Conservation (phyloP, 2,329 filamentous ascomycete species). For the Aureobasidium sp. region DNA sequence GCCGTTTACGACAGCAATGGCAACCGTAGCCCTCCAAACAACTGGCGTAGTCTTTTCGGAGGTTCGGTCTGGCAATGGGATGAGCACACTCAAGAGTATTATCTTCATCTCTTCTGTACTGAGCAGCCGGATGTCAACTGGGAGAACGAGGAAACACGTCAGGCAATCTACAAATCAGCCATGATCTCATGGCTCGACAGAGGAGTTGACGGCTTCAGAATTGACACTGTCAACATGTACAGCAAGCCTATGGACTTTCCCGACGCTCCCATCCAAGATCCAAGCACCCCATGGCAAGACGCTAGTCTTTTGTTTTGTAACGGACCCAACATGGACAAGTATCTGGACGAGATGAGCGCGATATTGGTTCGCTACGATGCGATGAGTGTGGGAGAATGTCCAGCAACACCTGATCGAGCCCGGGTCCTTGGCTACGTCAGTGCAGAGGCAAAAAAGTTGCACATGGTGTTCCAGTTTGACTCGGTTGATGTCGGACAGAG, state of each 20-base stretch:
- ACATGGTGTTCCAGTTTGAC: constrained; percentile 51
- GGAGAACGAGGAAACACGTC: constrained; percentile 60
- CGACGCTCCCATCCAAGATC: constrained; percentile 15
- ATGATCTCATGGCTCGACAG: constrained; percentile 61
- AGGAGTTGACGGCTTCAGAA: constrained; percentile 46
- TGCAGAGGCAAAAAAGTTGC: constrained; percentile 46
- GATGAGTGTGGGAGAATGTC: constrained; percentile 44
- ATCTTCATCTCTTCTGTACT: constrained; percentile 64
- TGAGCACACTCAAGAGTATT: constrained; percentile 64
- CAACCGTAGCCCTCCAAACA: constrained; percentile 61
- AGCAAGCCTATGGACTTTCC: constrained; percentile 17
- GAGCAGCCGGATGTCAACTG: constrained; percentile 83
- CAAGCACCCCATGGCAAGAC: constrained; percentile 13
- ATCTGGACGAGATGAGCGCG: constrained; percentile 33
- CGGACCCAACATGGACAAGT: constrained; percentile 37
- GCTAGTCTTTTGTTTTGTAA: constrained; percentile 14
- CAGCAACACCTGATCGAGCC: constrained; percentile 32
- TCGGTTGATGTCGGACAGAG: constrained; percentile 41
- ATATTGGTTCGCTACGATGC: constrained; percentile 40
- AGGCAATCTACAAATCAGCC: constrained; percentile 56
- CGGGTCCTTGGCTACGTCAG: constrained; percentile 46
- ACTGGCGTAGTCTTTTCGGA: constrained; percentile 60
- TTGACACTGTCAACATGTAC: constrained; percentile 20
- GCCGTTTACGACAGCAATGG: constrained; percentile 39
- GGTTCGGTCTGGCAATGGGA: constrained; percentile 60